phyloP scores from a whole-genome alignment of 2,329 filamentous ascomycete genomes.

The Metarhizium rileyi region DNA sequence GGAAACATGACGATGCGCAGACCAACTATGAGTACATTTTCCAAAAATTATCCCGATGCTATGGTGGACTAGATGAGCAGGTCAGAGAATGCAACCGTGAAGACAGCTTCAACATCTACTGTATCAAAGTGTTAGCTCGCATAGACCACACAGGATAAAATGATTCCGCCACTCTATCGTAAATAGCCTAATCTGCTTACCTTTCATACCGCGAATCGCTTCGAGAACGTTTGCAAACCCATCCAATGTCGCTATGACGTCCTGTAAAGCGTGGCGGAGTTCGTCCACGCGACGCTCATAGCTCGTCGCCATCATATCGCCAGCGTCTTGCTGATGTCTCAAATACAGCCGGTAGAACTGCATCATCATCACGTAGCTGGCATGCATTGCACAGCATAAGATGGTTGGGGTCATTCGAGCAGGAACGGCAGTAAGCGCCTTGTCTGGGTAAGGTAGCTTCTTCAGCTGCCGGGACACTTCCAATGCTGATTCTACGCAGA shows the following conservation, averaged over 20 bases:
- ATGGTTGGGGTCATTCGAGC: background rate
- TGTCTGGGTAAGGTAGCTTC: background rate
- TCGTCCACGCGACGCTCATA: background rate
- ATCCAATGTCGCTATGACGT: background rate
- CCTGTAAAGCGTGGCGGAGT: background rate
- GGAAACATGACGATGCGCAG: background rate
- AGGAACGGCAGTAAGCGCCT: background rate
- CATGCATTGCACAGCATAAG: background rate
- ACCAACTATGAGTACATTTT: background rate
- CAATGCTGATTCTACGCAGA: background rate
- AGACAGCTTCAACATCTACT: background rate
- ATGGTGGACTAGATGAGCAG: background rate
- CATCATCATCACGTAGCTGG: background rate
- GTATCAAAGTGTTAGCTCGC: background rate
- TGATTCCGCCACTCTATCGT: background rate
- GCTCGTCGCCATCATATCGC: background rate
- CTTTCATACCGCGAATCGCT: background rate
- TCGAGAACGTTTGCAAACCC: background rate
- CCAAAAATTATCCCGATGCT: background rate
- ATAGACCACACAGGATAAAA: background rate
- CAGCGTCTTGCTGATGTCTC: background rate
- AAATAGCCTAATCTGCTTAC: background rate
- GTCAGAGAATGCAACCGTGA: background rate
- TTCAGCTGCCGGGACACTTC: background rate
- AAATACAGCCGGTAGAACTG: background rate